A percentile compares a stretch with the other conserved stretches of the same genome.
Conservation (phyloP, 2,329 filamentous ascomycete species). For the Fusarium sp. region DNA sequence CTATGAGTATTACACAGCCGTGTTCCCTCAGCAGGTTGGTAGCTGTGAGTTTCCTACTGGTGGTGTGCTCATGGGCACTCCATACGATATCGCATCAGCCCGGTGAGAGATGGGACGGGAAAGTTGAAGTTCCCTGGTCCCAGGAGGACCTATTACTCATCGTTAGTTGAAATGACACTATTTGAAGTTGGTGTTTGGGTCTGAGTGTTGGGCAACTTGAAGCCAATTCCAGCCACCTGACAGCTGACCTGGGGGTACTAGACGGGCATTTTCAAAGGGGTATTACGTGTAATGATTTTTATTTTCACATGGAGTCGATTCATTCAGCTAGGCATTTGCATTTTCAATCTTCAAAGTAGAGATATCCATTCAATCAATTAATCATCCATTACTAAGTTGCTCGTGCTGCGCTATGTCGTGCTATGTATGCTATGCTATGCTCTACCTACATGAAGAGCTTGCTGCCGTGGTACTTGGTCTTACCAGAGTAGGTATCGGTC, state of each 20-base stretch:
- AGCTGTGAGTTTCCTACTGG: conserved; percentile 48
- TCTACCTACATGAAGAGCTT: conserved; percentile 37
- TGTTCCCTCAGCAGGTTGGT: conserved; percentile 48
- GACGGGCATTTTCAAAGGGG: conserved; percentile 35
- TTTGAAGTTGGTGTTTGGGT: conserved; percentile 41
- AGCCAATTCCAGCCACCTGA: conserved; percentile 11
- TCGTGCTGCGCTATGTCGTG: not conserved
- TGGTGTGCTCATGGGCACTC: conserved; percentile 29
- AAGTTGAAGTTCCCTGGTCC: not conserved
- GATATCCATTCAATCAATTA: conserved; percentile 42
- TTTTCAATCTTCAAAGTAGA: conserved; percentile 32
- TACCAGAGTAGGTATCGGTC: conserved; percentile 51
- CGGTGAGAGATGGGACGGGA: conserved; percentile 9
- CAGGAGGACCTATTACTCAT: not conserved
- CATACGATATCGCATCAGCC: conserved; percentile 26
- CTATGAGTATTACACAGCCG: conserved; percentile 51
- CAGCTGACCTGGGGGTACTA: conserved; percentile 25
- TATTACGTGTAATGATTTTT: conserved; percentile 23
- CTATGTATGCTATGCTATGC: not conserved
- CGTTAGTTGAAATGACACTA: conserved; percentile 26
- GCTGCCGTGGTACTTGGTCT: conserved; percentile 64
- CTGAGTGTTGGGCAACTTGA: conserved; percentile 9
- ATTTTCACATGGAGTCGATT: conserved; percentile 26
- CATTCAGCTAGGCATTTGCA: conserved; percentile 42
- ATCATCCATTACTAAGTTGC: conserved; percentile 15